phyloP scores from a whole-genome alignment of 2,329 filamentous ascomycete genomes.

The Stachybotrys echinatus region DNA sequence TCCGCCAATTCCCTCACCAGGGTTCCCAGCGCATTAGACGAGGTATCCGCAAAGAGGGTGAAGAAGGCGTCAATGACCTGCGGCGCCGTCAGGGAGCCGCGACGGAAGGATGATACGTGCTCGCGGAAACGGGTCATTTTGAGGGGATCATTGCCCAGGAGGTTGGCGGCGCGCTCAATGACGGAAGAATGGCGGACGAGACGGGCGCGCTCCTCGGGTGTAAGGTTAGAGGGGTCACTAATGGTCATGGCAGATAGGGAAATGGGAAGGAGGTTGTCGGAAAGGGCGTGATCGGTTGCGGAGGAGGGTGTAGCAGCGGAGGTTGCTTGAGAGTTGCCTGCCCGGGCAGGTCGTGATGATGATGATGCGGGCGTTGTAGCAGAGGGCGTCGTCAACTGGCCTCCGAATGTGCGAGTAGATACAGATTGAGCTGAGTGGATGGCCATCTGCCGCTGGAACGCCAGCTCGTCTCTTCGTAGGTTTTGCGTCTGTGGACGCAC shows the following conservation, averaged over 20 bases:
- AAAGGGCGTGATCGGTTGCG: conserved; percentile 6
- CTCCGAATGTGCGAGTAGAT: conserved; percentile 76
- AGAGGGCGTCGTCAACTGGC: conserved; percentile 59
- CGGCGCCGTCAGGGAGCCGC: conserved; percentile 61
- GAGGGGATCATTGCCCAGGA: conserved; percentile 69
- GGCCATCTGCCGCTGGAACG: conserved; percentile 86
- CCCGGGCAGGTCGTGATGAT: not conserved
- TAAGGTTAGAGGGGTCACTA: conserved; percentile 45
- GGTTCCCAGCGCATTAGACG: conserved; percentile 76
- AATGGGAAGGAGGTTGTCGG: conserved; percentile 15
- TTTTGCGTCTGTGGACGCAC: conserved; percentile 73
- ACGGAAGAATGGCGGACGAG: conserved; percentile 77
- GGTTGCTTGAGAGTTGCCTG: conserved; percentile 6
- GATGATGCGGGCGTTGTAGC: conserved; percentile 12
- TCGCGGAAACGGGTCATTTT: conserved; percentile 76
- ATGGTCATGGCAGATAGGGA: conserved; percentile 48
- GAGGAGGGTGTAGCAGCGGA: conserved; percentile 11
- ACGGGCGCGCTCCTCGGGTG: conserved; percentile 76
- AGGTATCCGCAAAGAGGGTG: conserved; percentile 72
- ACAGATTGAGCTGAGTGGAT: conserved; percentile 84
- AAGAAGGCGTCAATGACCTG: conserved; percentile 86
- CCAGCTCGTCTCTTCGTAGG: conserved; percentile 78
- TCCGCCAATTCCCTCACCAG: conserved; percentile 88
- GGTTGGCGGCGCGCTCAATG: conserved; percentile 74
- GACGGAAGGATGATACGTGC: conserved; percentile 73